Base-by-base conservation (phyloP, 1,284 basidiomycete species). In the Cutaneotrichosporon spelunceum region DNA sequence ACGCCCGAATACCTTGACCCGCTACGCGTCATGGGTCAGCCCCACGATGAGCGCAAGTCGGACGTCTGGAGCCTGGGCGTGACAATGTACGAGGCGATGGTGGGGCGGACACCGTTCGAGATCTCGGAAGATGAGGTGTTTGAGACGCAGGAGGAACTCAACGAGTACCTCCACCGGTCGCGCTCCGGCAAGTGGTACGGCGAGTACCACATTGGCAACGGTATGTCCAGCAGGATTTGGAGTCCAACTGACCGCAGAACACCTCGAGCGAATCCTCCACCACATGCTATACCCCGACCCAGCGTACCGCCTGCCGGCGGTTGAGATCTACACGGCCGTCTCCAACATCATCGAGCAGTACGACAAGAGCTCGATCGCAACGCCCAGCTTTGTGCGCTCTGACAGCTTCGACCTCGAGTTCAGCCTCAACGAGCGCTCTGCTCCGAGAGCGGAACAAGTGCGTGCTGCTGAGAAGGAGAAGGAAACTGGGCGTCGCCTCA, bases 1-100 rank as follows among this genome's bases (percentile, higher is more conserved):
- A 94, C 92, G 6, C 92, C 92, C 45, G 93, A 95, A 88, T 93
- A 93, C 75, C 84, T 95, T 9, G 88, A 90, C 13, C 92, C 93
- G 0, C 89, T 93, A 74, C 86, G 93, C 9, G 91, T 93, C 1
- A 84, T 86, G 48, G 91, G 91, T 3, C 82, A 88, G 53, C 85
- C 85, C 4, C 93, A 97, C 69, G 93, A 97, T 71, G 95, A 93
- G 53, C 87, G 93, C 59, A 89, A 91, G 75, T 88, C 89, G 0
- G 93, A 97, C 70, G 84, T 96, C 42, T 97, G 92, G 91, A 89
- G 93, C 3, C 85, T 96, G 1, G 93, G 93, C 9, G 83, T 81
- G 57, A 91, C 93, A 0, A 89, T 95, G 76, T 97, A 93, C 74
- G 93, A 97, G 76, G 89, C 96, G 63, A 84, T 96, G 26, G 81